Percentiles rank a stretch among this genome's conserved stretches.
These are phyloP conservation scores for Cenchrus purpureus DNA, from an alignment of 176 grass and related monocot species.

Conservation along the genomic window DNA sequence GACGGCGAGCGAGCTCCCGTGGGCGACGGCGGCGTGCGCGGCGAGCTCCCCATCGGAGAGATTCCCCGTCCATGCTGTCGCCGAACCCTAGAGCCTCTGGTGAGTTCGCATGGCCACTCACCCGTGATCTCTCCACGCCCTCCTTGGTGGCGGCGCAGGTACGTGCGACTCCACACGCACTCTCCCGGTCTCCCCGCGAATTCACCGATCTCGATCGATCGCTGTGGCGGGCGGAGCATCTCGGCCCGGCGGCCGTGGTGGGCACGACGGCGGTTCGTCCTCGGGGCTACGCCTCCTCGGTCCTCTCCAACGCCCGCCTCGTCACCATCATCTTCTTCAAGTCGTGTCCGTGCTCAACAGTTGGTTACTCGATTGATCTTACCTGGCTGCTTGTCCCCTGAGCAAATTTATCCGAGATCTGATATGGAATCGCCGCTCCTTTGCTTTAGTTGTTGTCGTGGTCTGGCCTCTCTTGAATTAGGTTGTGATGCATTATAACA, in stretches of 20 bases:
- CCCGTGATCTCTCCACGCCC: slow-evolving; percentile 62
- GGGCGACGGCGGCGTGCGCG: no score
- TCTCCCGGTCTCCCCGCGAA: background rate
- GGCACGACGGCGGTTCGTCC: slow-evolving; percentile 79
- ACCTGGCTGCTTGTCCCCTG: background rate
- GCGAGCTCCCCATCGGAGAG: background rate
- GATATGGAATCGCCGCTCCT: slow-evolving; percentile 17
- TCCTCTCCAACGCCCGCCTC: slow-evolving; percentile 76
- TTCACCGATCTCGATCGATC: slow-evolving; percentile 41
- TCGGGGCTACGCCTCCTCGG: slow-evolving; percentile 91
- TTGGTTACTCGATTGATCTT: slow-evolving; percentile 1
- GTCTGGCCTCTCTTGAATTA: no score
- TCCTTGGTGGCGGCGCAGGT: slow-evolving; percentile 90
- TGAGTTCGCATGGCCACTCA: slow-evolving; percentile 51
- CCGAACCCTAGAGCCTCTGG: slow-evolving; percentile 23
- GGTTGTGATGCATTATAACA: no score
- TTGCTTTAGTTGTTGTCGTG: background rate
- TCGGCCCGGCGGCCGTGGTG: slow-evolving; percentile 49
- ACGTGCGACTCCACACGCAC: background rate
- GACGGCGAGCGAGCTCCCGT: no score
- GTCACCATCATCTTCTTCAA: slow-evolving; percentile 97
- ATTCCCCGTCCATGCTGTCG: slow-evolving; percentile 2
- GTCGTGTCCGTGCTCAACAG: slow-evolving; percentile 89
- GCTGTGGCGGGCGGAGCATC: slow-evolving; percentile 68
- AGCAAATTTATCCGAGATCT: slow-evolving; percentile 25